Evolutionary conservation across 1,139 yeast genomes (phyloP), one percentile per base, ranked within the genome.

Genomic region (Yamadazyma dushanensis): DNA sequence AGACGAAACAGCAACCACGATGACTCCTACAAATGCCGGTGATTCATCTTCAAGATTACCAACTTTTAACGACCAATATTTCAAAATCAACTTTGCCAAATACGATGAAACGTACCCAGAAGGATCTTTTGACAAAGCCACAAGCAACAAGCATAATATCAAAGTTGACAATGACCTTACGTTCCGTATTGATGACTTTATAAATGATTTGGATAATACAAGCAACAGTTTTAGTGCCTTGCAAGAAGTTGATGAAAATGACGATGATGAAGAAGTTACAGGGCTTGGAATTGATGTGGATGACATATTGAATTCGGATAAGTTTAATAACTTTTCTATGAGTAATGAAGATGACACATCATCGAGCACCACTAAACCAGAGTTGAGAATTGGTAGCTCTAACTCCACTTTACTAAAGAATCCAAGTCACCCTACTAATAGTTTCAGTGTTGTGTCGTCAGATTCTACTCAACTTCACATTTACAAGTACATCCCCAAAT

Each of bases 271-370:
- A 14, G 71, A 65, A 33, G 72, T 63, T 32, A 63, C 59, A 11
- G 66, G 69, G 1, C 69, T 66, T 29, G 76, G 74, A 4, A 69
- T 70, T 34, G 74, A 70, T 46, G 75, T 69, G 8, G 76, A 70
- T 45, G 72, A 62, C 38, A 64, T 70, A 34, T 55, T 69, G 40
- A 69, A 66, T 38, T 61, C 70, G 0, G 74, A 67, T 8, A 68
- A 64, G 45, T 68, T 67, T 47, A 63, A 59, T 34, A 61, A 63
- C 36, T 57, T 67, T 37, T 51, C 62, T 5, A 21, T 36, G 18
- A 32, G 34, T 25, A 38, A 32, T 16, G 21, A 26, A 8, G 26
- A 21, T 21, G 20, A 16, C 16, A 22, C 22, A 4, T 8, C 15
- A 11, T 18, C 35, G 10, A 13, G 29, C 5, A 14, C 32, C 13